A percentile compares a stretch with the other conserved stretches of the same genome.
phyloP scores from a whole-genome alignment of 306 rosid species.

The Sicyos baderoa region DNA sequence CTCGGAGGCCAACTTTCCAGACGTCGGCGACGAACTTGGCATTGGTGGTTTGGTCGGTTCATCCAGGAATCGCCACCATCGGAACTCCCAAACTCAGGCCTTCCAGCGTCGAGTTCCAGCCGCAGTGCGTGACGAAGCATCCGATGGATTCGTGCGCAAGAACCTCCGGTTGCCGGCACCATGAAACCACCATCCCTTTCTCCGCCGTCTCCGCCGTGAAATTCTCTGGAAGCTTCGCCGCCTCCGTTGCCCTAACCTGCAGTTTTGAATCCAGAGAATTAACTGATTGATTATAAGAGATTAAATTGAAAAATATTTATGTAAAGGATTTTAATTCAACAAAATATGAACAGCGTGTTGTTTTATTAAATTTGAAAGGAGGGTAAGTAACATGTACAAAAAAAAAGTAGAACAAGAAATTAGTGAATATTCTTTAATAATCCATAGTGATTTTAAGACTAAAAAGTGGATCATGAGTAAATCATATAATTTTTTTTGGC shows the following conservation, averaged over 20 bases:
- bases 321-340: too few species aligned
- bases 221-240: constrained; percentile 20
- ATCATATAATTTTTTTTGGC: too few species aligned
- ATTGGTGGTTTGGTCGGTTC: not conserved
- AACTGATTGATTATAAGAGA: too few species aligned
- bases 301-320: too few species aligned
- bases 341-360: too few species aligned
- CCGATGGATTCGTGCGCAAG: not conserved
- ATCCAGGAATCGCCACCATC: not conserved
- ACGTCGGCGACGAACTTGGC: constrained; percentile 13
- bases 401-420: too few species aligned
- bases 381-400: too few species aligned
- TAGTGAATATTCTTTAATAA: too few species aligned
- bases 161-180: constrained; percentile 13
- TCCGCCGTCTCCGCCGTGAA: constrained; percentile 5
- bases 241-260: constrained; percentile 13
- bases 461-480: too few species aligned
- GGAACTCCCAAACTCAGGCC: constrained; percentile 2
- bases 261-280: not conserved
- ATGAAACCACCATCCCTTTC: constrained; percentile 21
- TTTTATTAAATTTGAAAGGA: too few species aligned
- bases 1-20: constrained; percentile 8
- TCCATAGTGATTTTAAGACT: too few species aligned
- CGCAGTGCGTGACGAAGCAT: constrained; percentile 14
- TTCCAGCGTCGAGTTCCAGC: constrained; percentile 7